Conservation (phyloP, 257 asterid genomes). For the Ocimum tenuiflorum region DNA sequence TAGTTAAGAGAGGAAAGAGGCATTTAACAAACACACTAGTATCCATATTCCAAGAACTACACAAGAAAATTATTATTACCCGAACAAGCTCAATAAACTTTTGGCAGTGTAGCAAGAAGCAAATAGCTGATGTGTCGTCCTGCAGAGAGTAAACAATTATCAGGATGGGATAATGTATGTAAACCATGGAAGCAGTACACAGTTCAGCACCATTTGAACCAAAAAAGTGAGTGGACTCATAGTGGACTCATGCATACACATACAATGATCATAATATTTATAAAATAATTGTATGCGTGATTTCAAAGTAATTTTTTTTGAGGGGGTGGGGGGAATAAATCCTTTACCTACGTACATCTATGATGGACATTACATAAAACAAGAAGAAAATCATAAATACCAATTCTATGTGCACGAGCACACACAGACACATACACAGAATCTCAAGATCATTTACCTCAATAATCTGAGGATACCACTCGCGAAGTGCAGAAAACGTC, state of each 20-base stretch:
- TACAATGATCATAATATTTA: not conserved
- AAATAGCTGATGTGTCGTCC: conserved; percentile 68
- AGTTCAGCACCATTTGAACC: not conserved
- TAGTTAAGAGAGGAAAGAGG: not conserved
- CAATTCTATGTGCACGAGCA: not conserved
- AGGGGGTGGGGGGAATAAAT: not conserved
- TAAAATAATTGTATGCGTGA: not conserved
- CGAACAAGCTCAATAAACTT: conserved; percentile 78
- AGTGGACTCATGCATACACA: not conserved
- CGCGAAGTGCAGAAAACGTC: conserved; percentile 47
- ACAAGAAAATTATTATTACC: conserved; percentile 39
- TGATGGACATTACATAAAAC: not conserved
- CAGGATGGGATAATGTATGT: conserved; percentile 9
- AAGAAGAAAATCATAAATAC: not conserved
- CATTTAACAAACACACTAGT: not conserved
- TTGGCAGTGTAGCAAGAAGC: conserved; percentile 83
- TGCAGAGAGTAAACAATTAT: conserved; percentile 30
- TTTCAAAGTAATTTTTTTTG: not conserved
- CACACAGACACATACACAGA: not conserved
- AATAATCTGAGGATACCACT: conserved; percentile 71
- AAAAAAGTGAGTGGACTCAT: not conserved
- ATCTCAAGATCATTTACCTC: conserved; percentile 42
- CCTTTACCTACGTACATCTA: not conserved
- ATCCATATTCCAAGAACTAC: not conserved
- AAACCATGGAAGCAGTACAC: conserved; percentile 9